A percentile compares a stretch with the other conserved stretches of the same genome.
These are phyloP conservation scores for Abrus pulchellus DNA, from an alignment of 306 rosid genomes.

Conservation along the genomic window DNA sequence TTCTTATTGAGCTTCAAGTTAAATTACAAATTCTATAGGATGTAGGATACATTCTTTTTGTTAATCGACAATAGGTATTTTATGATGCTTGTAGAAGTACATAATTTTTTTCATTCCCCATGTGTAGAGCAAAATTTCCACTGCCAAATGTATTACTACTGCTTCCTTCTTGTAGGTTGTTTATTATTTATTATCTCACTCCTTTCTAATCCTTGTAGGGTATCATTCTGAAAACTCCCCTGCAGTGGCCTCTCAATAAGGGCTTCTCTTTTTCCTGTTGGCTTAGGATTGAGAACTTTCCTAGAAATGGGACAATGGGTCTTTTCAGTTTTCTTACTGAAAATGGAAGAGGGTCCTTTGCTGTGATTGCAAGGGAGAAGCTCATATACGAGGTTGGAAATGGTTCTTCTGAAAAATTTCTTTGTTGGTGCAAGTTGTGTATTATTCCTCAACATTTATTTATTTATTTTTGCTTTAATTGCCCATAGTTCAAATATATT, in stretches of 20 bases:
- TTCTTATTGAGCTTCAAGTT: constrained; percentile 39
- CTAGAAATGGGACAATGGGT: constrained; percentile 87
- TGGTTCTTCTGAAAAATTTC: constrained; percentile 39
- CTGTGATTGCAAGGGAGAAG: constrained; percentile 82
- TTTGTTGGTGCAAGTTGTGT: constrained; percentile 26
- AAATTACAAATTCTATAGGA: constrained; percentile 1
- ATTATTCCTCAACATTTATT: constrained; percentile 26
- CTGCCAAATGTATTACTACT: constrained; percentile 22
- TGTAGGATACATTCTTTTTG: neutral
- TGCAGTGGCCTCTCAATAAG: constrained; percentile 93
- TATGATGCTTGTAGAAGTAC: neutral
- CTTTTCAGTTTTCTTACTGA: constrained; percentile 92
- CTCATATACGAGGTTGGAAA: constrained; percentile 80
- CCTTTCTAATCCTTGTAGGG: constrained; percentile 71
- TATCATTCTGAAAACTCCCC: constrained; percentile 79
- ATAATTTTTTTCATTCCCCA: neutral
- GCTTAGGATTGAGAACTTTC: constrained; percentile 96
- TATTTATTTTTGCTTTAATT: constrained; percentile 39
- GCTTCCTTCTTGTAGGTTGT: constrained; percentile 35
- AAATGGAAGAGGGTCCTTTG: constrained; percentile 92
- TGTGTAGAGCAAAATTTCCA: constrained; percentile 29
- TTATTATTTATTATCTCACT: constrained; percentile 39
- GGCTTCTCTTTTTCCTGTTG: constrained; percentile 97
- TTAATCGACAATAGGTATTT: constrained; percentile 35
- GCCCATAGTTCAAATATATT: constrained; percentile 10